Percentiles rank a stretch among this genome's conserved stretches.
phyloP scores from a whole-genome alignment of 1,284 basidiomycete genomes.

The Clitocybe nebularis region DNA sequence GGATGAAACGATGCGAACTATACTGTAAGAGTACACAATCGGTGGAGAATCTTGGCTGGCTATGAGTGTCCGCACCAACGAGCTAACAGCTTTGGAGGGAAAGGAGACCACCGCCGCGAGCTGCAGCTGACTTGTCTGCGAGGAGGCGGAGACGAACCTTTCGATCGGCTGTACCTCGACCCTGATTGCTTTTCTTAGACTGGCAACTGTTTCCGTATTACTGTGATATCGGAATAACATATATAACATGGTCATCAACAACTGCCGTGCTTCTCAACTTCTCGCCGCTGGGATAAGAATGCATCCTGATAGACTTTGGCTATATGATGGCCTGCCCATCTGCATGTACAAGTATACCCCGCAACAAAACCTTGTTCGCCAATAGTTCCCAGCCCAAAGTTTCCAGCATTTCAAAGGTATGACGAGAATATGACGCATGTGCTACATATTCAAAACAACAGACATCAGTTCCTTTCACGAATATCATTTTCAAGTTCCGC shows the following conservation, averaged over 20 bases:
- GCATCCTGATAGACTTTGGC: conserved; percentile 9
- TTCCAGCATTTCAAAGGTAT: conserved; percentile 2
- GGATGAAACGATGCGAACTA: conserved; percentile 1
- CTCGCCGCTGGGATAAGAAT: conserved; percentile 5
- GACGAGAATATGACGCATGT: conserved; percentile 13
- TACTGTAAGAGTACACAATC: conserved; percentile 2
- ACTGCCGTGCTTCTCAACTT: conserved; percentile 8
- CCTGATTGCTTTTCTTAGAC: conserved; percentile 10
- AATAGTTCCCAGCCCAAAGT: background rate
- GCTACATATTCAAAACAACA: too few species aligned
- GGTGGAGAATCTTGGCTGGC: conserved; percentile 7
- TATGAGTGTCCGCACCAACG: conserved; percentile 5
- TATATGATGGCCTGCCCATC: conserved; percentile 3
- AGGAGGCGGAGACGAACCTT: conserved; percentile 10
- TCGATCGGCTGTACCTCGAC: conserved; percentile 13
- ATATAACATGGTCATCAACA: conserved; percentile 1
- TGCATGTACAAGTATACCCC: background rate
- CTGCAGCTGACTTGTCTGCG: conserved; percentile 14
- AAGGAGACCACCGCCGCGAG: conserved; percentile 10
- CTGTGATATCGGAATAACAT: conserved; percentile 12
- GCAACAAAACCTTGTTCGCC: background rate
- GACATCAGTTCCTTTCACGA: conserved; percentile 9
- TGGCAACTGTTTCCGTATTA: conserved; percentile 14
- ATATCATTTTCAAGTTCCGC: conserved; percentile 10
- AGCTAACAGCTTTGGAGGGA: conserved; percentile 7